Evolutionary conservation across 768 basidiomycete genomes (phyloP), one percentile per base, ranked within the genome.

Genomic region (Mycena rosella): DNA sequence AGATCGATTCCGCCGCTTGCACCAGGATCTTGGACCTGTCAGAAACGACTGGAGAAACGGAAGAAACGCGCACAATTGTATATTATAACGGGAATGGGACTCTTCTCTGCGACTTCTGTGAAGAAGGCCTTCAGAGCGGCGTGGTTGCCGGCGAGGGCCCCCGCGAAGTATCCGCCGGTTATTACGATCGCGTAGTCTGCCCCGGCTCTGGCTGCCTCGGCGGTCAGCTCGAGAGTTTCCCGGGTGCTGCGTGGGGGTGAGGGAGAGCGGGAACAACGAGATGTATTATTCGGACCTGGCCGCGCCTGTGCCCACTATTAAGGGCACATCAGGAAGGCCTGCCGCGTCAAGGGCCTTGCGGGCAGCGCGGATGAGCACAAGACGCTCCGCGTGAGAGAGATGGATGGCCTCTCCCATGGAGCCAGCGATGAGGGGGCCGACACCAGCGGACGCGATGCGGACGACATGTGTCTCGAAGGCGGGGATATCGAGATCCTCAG

Each of bases 171-270:
- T 55, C 95, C 94, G 72, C 92, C 91, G 24, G 89, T 83, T 75
- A 97, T 96, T 68, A 94, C 92, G 72, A 97, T 95, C 40, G 86
- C 87, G 72, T 88, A 92, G 78, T 97, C 95, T 7, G 96, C 96
- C 29, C 96, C 96, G 26, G 92, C 92, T 22, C 82, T 84, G 15
- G 93, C 95, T 20, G 95, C 95, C 76, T 93, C 90, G 40, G 86
- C 86, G 66, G 87, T 87, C 24, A 96, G 81, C 63, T 90, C 83
- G 52, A 97, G 82, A 34, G 94, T 94, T 76, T 94, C 95, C 57
- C 92, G 86, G 13, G 95, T 96, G 78, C 93, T 93, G 49, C 10
- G 14, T 2, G 44, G 44, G 44, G 17, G 64, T 60, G 42, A 56
- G 63, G 20, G n/a, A 22, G 24, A n/a, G n/a, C 52, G 38, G 26